Base-by-base conservation (phyloP, 192 early-diverging fungal genomes). In the Phlyctochytrium bullatum region DNA sequence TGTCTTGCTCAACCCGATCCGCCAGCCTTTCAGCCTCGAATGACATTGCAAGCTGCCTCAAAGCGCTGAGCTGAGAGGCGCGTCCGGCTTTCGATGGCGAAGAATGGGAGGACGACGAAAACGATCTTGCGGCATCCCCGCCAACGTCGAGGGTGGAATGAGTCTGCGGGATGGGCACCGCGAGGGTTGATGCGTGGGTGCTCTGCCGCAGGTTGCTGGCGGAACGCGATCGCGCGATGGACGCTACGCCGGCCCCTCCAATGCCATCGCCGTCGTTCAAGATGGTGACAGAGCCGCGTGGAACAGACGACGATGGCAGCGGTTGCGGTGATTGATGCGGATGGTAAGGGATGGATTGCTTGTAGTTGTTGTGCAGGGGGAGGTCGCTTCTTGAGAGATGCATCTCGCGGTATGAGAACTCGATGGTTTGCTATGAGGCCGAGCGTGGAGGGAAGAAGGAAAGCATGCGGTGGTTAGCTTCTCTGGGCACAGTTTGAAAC, bases 361-460 rank as follows among this genome's bases (percentile, higher is more conserved):
- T 47, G 40, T 6, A 47, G 40, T 47, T 47, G 40, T 47, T 47
- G 40, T 14, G 40, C 40, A 14, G 6, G 40, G 40, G n/a, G 20
- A 14, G 40, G 40, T 14, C 40, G 40, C 20, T 20, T 47, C 40
- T 47, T 47, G 40, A 47, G 20, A 47, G 10, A 47, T 47, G 40
- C 40, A 47, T 47, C 20, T 47, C 40, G 40, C 40, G 40, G 40
- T 47, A 47, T 14, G 40, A 47, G 40, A 47, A 47, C 40, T 47
- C 40, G 40, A 47, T 47, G 20, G 40, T 47, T 47, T 47, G 40
- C 40, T 47, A 20, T 47, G n/a, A n/a, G n/a, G n/a, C n/a, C n/a
- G n/a, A n/a, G n/a, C n/a, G n/a, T n/a, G n/a, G n/a, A n/a, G n/a
- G n/a, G n/a, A n/a, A n/a, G n/a, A n/a, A n/a, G n/a, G n/a, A n/a